Percentiles rank a stretch among this genome's conserved stretches.
These are phyloP conservation scores for Exophiala sideris DNA, from an alignment of 2,329 filamentous ascomycete genomes.

Conservation along the genomic window DNA sequence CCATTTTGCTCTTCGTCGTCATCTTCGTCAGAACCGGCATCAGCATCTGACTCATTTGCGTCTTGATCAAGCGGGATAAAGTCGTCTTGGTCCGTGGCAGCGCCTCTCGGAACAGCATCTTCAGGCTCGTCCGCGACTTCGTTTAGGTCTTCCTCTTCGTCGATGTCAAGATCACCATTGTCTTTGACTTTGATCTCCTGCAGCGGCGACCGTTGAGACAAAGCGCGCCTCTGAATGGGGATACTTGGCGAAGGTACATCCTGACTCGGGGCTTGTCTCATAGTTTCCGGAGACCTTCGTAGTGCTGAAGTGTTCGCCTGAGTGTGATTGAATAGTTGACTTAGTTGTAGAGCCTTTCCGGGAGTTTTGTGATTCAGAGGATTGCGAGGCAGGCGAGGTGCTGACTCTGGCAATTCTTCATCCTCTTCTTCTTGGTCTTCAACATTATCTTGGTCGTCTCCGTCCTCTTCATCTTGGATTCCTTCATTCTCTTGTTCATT, in stretches of 20 bases:
- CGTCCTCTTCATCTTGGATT: background rate
- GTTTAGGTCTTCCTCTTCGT: background rate
- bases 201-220: conserved; percentile 14
- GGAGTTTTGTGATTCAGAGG: conserved; percentile 17
- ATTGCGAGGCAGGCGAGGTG: background rate
- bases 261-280: conserved; percentile 8
- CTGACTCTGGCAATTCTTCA: background rate
- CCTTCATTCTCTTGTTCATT: background rate
- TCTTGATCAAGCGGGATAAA: background rate
- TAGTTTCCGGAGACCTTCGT: conserved; percentile 2
- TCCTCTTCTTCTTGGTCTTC: conserved; percentile 16
- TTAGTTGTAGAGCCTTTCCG: conserved; percentile 14
- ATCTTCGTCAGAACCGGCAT: background rate
- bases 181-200: conserved; percentile 9
- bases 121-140: background rate
- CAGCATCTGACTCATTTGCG: background rate
- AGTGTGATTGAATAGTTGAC: conserved; percentile 22
- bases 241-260: conserved; percentile 25
- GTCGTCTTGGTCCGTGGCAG: background rate
- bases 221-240: conserved; percentile 15
- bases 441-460: conserved; percentile 7
- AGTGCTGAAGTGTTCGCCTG: conserved; percentile 24
- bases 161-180: conserved; percentile 3
- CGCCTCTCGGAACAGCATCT: background rate
- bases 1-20: conserved; percentile 1